phyloP scores from a whole-genome alignment of 345 rosid species.

The Pistacia vera region DNA sequence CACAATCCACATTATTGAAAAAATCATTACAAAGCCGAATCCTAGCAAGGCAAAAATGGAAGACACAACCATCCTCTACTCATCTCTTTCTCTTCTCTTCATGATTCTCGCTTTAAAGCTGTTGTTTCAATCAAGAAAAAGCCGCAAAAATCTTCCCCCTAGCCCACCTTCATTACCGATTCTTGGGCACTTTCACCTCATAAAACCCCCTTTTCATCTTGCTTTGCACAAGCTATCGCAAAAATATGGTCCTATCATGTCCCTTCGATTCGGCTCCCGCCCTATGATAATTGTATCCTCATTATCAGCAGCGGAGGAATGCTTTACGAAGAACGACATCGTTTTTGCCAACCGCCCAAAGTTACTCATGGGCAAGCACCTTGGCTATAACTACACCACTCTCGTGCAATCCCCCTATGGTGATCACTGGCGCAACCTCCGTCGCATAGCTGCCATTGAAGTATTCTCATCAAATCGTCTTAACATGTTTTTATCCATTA shows the following conservation, averaged over 20 bases:
- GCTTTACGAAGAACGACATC: constrained; percentile 53
- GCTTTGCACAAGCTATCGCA: constrained; percentile 17
- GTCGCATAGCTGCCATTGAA: constrained; percentile 43
- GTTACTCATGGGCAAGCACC: constrained; percentile 28
- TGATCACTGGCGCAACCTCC: constrained; percentile 72
- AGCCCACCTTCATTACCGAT: constrained; percentile 34
- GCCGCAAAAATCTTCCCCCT: constrained; percentile 24
- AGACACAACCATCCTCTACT: not conserved
- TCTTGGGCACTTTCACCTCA: constrained; percentile 47
- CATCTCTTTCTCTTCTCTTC: constrained; percentile 11
- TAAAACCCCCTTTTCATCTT: constrained; percentile 24
- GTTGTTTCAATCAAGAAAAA: not conserved
- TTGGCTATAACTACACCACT: constrained; percentile 43
- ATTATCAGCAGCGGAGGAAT: constrained; percentile 39
- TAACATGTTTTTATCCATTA: constrained; percentile 25
- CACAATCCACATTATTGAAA: not conserved
- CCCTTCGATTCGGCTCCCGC: constrained; percentile 45
- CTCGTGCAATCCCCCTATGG: constrained; percentile 46
- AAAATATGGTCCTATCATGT: constrained; percentile 30
- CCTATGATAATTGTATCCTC: constrained; percentile 39
- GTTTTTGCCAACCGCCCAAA: constrained; percentile 49
- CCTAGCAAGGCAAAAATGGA: constrained; percentile 1
- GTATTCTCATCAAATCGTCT: constrained; percentile 56
- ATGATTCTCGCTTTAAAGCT: constrained; percentile 11
- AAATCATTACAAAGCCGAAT: too few relatives aligned